Evolutionary conservation across 805 yeast genomes (phyloP).

Genomic region (Starmerella tilneyi): DNA sequence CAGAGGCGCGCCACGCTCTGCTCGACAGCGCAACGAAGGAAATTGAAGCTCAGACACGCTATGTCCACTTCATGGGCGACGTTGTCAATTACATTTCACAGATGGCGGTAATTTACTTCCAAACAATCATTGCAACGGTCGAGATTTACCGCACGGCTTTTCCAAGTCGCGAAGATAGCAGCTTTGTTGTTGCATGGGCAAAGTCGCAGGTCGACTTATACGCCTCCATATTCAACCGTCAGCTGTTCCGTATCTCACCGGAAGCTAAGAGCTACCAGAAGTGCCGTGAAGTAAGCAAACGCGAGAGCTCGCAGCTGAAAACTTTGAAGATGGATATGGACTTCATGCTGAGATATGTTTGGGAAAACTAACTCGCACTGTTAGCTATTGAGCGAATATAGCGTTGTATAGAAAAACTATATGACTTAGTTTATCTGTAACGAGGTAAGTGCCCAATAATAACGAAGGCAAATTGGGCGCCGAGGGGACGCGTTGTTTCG

Average conservation of each 20-base stretch:
- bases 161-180: constrained; percentile 38
- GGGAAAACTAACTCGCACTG: too few relatives aligned
- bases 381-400: too few relatives aligned
- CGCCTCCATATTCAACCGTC: constrained; percentile 51
- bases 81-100: constrained; percentile 47
- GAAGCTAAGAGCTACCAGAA: constrained; percentile 43
- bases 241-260: constrained; percentile 41
- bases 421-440: background rate
- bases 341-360: constrained; percentile 46
- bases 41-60: constrained; percentile 40
- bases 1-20: constrained; percentile 41
- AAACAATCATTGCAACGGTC: constrained; percentile 49
- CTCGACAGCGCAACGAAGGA: constrained; percentile 40
- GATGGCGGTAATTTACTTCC: constrained; percentile 52
- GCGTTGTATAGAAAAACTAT: background rate
- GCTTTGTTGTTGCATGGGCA: constrained; percentile 68
- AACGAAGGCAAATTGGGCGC: too few relatives aligned
- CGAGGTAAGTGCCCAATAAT: too few relatives aligned
- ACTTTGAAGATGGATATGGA: constrained; percentile 64
- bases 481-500: background rate
- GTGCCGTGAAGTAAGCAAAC: constrained; percentile 44
- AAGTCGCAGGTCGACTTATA: constrained; percentile 52
- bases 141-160: constrained; percentile 45
- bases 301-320: constrained; percentile 54
- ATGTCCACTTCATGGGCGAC: constrained; percentile 48